phyloP scores from a whole-genome alignment of 192 early-diverging fungal genomes.

The Geosiphon pyriformis region DNA sequence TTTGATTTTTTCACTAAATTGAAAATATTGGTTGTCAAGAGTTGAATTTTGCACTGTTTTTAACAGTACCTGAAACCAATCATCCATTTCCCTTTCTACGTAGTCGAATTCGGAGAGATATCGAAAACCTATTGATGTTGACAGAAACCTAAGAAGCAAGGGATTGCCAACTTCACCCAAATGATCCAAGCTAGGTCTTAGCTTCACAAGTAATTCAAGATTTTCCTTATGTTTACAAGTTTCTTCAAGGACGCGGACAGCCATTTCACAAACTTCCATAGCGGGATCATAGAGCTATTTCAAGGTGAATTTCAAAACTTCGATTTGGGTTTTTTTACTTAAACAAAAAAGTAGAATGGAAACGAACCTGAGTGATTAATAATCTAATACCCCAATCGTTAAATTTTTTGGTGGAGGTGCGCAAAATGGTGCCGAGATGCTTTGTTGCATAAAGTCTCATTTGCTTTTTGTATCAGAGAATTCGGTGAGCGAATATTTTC shows the following conservation, averaged over 20 bases:
- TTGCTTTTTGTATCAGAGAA: conserved; percentile 27
- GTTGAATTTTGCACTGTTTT: neutral
- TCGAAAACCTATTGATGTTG: conserved; percentile 63
- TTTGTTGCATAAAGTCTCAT: conserved; percentile 72
- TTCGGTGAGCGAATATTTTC: too few species aligned
- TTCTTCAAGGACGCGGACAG: conserved; percentile 61
- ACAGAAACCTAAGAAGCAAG: conserved; percentile 62
- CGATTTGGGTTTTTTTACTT: too few species aligned
- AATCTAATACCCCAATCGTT: conserved; percentile 69
- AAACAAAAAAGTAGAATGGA: conserved; percentile 13
- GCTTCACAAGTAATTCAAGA: conserved; percentile 63
- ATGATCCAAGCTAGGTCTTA: conserved; percentile 69
- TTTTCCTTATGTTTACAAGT: conserved; percentile 60
- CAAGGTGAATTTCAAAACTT: too few species aligned
- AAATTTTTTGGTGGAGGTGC: conserved; percentile 50
- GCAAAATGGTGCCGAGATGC: conserved; percentile 60
- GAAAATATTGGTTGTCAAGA: too few species aligned
- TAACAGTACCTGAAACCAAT: conserved; percentile 70
- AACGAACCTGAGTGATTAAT: conserved; percentile 56
- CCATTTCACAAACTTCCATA: conserved; percentile 63
- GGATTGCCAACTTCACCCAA: conserved; percentile 65
- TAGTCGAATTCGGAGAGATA: conserved; percentile 68
- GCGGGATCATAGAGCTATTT: conserved; percentile 75
- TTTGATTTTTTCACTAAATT: too few species aligned
- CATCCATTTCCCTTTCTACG: conserved; percentile 68